These are phyloP conservation scores for Talaromyces marneffei DNA, from an alignment of 2,329 filamentous ascomycete species.

Conservation along the genomic window DNA sequence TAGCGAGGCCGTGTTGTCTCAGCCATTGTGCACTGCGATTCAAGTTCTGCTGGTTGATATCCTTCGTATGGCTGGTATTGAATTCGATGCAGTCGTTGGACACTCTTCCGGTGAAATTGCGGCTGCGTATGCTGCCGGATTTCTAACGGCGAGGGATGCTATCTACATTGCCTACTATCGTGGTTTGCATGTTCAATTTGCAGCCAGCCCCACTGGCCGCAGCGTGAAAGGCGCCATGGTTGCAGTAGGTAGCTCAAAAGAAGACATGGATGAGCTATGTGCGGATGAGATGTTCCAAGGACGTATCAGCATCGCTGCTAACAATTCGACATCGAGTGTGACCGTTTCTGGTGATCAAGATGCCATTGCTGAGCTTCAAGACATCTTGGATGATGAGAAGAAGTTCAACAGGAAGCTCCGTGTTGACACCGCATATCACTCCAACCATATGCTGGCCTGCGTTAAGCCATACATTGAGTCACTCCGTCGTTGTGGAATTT, in stretches of 20 bases:
- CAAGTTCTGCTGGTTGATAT: constrained; percentile 19
- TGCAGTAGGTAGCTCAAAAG: constrained; percentile 23
- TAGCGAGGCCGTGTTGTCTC: constrained; percentile 13
- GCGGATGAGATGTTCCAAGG: constrained; percentile 13
- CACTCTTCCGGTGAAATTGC: constrained; percentile 46
- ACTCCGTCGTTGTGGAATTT: constrained; percentile 11
- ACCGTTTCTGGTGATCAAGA: constrained; percentile 37
- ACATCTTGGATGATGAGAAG: constrained; percentile 22
- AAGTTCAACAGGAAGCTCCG: constrained; percentile 31
- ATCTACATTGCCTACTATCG: constrained; percentile 38
- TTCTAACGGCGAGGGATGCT: constrained; percentile 32
- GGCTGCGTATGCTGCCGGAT: constrained; percentile 42
- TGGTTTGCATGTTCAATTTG: constrained; percentile 21
- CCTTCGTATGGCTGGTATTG: constrained; percentile 24
- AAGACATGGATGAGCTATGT: constrained; percentile 19
- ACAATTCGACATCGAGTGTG: constrained; percentile 34
- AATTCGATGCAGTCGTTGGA: constrained; percentile 34
- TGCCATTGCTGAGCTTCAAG: constrained; percentile 22
- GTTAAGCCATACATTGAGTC: constrained; percentile 24
- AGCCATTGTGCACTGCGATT: constrained; percentile 20
- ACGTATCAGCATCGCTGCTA: constrained; percentile 23
- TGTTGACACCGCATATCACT: constrained; percentile 39
- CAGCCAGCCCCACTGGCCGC: constrained; percentile 10
- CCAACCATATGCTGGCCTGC: constrained; percentile 34
- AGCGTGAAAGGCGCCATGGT: constrained; percentile 26